These are phyloP conservation scores for Jamesozyma spencerorum DNA, from an alignment of 805 yeast species.

Conservation along the genomic window DNA sequence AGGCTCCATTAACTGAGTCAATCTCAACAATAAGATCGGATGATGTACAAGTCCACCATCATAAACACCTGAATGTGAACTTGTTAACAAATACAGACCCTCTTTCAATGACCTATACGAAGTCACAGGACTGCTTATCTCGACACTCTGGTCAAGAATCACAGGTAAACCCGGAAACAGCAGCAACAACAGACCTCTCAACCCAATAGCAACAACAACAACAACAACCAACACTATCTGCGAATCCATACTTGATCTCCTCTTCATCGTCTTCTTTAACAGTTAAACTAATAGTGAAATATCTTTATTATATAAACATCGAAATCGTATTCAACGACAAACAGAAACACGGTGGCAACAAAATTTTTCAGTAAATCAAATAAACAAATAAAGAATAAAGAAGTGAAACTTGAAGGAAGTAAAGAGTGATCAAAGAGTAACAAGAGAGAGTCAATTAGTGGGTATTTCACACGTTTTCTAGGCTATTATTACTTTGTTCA, in stretches of 20 bases:
- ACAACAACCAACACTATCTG: neutral
- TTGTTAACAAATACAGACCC: slow-evolving; percentile 52
- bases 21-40: slow-evolving; percentile 52
- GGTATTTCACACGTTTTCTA: no score
- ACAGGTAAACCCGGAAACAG: slow-evolving; percentile 22
- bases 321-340: neutral
- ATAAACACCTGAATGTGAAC: slow-evolving; percentile 40
- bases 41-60: slow-evolving; percentile 84
- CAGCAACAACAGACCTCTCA: slow-evolving; percentile 13
- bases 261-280: no score
- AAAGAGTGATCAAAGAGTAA: no score
- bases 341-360: slow-evolving; percentile 1
- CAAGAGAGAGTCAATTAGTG: no score
- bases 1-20: neutral
- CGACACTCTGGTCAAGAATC: slow-evolving; percentile 25
- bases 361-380: no score
- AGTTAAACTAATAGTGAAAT: no score
- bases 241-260: no score
- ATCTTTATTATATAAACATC: no score
- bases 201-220: slow-evolving; percentile 4
- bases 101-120: slow-evolving; percentile 44
- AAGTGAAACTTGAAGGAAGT: neutral
- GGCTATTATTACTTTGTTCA: no score
- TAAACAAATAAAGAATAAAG: neutral
- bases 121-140: slow-evolving; percentile 30